A percentile compares a stretch with the other conserved stretches of the same genome.
phyloP scores from a whole-genome alignment of 2,329 filamentous ascomycete species.

The Thelonectria olida region DNA sequence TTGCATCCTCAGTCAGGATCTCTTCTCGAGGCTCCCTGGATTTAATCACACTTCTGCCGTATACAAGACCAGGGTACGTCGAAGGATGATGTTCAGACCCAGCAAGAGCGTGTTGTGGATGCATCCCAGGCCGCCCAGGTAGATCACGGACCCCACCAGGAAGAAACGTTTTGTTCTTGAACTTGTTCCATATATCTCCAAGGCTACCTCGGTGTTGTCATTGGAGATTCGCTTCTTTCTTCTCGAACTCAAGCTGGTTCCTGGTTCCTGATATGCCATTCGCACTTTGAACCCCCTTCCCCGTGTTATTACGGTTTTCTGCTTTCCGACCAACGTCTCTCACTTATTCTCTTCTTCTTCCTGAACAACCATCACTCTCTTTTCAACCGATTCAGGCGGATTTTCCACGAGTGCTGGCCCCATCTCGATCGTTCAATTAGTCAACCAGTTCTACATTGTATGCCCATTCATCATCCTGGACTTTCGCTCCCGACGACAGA shows the following conservation, averaged over 20 bases:
- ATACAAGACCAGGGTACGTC: constrained; percentile 31
- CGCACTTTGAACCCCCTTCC: constrained; percentile 6
- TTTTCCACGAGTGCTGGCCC: constrained; percentile 5
- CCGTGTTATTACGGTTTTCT: constrained; percentile 9
- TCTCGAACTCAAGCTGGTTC: constrained; percentile 20
- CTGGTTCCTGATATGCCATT: constrained; percentile 19
- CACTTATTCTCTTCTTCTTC: constrained; percentile 11
- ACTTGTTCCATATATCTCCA: constrained; percentile 38
- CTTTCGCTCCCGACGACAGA: not conserved
- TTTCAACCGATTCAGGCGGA: not conserved
- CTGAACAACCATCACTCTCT: constrained; percentile 12
- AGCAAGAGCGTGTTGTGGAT: constrained; percentile 35
- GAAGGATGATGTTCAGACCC: constrained; percentile 30
- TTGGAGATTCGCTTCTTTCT: constrained; percentile 11
- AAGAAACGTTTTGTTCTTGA: constrained; percentile 29
- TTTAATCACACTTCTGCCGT: constrained; percentile 58
- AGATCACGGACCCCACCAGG: constrained; percentile 31
- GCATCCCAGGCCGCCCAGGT: constrained; percentile 18
- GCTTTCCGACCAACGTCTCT: constrained; percentile 18
- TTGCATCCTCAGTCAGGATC: constrained; percentile 32
- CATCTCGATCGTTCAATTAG: constrained; percentile 7
- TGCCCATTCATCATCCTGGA: not conserved
- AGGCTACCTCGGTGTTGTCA: constrained; percentile 25
- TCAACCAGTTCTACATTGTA: not conserved
- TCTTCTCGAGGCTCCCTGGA: constrained; percentile 51